Conservation (phyloP, 345 rosid genomes). For the Hibiscus trionum region DNA sequence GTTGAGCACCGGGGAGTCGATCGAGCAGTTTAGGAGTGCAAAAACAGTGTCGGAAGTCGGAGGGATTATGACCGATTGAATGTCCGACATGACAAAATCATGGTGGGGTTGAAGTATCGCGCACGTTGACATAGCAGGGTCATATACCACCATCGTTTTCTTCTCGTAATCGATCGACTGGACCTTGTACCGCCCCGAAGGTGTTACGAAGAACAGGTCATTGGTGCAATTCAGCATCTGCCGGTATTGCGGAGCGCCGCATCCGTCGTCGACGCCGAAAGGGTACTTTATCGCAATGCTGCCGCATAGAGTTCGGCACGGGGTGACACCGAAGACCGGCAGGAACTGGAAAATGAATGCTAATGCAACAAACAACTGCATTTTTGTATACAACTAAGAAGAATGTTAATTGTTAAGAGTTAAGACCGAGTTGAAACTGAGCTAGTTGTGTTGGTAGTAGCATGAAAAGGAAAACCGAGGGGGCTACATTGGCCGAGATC, state of each 20-base stretch:
- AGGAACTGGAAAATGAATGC: background rate
- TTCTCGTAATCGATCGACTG: constrained; percentile 64
- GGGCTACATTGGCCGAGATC: constrained; percentile 1
- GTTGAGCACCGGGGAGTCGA: constrained; percentile 74
- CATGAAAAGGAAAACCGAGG: background rate
- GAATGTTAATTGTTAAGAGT: background rate
- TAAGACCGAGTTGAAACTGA: background rate
- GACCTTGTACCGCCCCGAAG: constrained; percentile 80
- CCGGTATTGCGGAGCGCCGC: constrained; percentile 78
- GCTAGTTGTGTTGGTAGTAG: background rate
- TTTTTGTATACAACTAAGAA: background rate
- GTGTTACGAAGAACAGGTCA: constrained; percentile 59
- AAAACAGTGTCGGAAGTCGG: constrained; percentile 83
- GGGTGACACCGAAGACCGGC: background rate
- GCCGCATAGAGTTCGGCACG: constrained; percentile 63
- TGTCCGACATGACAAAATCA: constrained; percentile 60
- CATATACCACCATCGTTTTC: constrained; percentile 49
- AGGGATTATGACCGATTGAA: constrained; percentile 57
- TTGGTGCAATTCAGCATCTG: constrained; percentile 64
- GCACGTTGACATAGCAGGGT: constrained; percentile 94
- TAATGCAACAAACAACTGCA: background rate
- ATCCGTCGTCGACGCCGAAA: constrained; percentile 74
- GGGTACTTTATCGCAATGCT: constrained; percentile 64
- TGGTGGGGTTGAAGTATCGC: constrained; percentile 92
- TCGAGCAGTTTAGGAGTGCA: constrained; percentile 74